Evolutionary conservation across 176 grass and related monocot species (phyloP).

Genomic region (Puya raimondii): DNA sequence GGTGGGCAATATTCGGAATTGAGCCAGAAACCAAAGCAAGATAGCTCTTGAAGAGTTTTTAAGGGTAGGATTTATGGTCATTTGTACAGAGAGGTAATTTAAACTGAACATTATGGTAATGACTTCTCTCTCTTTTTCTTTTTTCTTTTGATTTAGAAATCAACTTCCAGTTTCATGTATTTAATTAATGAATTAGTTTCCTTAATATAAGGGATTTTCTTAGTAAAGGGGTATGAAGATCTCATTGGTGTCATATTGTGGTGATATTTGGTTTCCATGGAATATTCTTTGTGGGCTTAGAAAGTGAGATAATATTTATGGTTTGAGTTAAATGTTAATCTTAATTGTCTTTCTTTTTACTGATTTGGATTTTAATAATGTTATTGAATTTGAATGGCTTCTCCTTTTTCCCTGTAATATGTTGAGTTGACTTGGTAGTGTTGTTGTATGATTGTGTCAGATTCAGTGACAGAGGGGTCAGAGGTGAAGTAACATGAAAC

Average conservation of each 20-base stretch:
- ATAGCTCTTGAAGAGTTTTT: conserved; percentile 16
- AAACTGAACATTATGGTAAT: neutral
- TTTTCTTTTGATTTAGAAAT: neutral
- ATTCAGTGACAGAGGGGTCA: too few relatives aligned
- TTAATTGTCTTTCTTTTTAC: too few relatives aligned
- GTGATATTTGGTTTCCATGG: too few relatives aligned
- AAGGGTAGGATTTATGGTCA: neutral
- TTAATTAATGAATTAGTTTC: neutral
- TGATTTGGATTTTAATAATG: too few relatives aligned
- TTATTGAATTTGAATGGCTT: too few relatives aligned
- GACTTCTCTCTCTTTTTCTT: neutral
- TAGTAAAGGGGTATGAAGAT: neutral
- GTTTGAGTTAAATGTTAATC: too few relatives aligned
- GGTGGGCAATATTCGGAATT: conserved; percentile 72
- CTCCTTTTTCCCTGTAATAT: too few relatives aligned
- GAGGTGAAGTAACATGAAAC: too few relatives aligned
- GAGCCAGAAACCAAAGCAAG: conserved; percentile 68
- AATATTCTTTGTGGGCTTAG: too few relatives aligned
- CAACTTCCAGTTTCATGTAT: neutral
- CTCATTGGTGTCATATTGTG: neutral
- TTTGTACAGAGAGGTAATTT: conserved; percentile 1
- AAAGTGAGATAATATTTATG: too few relatives aligned
- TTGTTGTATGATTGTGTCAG: too few relatives aligned
- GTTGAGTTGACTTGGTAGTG: too few relatives aligned
- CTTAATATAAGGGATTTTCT: neutral